Percentiles rank a stretch among this genome's conserved stretches.
These are phyloP conservation scores for Candida patagonica DNA, from an alignment of 805 yeast genomes.

Conservation along the genomic window DNA sequence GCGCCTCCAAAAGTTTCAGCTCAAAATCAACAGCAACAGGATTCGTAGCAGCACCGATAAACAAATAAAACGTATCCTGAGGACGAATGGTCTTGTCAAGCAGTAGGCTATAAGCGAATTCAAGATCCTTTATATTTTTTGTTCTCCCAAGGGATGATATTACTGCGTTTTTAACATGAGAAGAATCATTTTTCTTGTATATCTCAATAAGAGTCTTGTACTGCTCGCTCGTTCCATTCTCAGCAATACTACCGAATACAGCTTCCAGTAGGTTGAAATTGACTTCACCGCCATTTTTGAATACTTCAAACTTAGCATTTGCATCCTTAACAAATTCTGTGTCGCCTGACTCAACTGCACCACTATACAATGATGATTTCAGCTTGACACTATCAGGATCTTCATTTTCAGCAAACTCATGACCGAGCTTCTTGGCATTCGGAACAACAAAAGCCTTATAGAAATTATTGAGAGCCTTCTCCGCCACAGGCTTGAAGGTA, in stretches of 20 bases:
- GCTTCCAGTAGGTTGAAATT: conserved; percentile 65
- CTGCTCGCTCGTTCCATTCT: conserved; percentile 45
- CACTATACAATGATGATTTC: conserved; percentile 44
- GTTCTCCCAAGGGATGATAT: conserved; percentile 61
- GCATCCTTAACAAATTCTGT: conserved; percentile 28
- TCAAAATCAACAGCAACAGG: conserved; percentile 54
- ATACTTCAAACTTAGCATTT: conserved; percentile 37
- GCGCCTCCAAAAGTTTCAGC: conserved; percentile 62
- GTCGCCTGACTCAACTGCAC: conserved; percentile 27
- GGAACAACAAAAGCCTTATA: conserved; percentile 45
- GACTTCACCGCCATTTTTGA: conserved; percentile 57
- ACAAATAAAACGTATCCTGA: conserved; percentile 71
- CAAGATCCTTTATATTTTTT: conserved; percentile 40
- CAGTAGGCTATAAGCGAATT: conserved; percentile 47
- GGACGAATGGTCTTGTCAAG: conserved; percentile 49
- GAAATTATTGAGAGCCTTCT: conserved; percentile 36
- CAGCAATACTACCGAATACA: conserved; percentile 36
- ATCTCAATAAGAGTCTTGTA: conserved; percentile 55
- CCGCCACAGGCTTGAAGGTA: conserved; percentile 35
- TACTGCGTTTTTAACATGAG: conserved; percentile 63
- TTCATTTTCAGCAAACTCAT: conserved; percentile 48
- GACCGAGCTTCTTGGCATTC: conserved; percentile 51
- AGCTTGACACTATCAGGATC: conserved; percentile 49
- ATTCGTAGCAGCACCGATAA: conserved; percentile 61
- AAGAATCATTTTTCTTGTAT: conserved; percentile 49